A percentile compares a stretch with the other conserved stretches of the same genome.
Conservation (phyloP, 192 early-diverging fungal species). For the Gryganskiella cystojenkinii region DNA sequence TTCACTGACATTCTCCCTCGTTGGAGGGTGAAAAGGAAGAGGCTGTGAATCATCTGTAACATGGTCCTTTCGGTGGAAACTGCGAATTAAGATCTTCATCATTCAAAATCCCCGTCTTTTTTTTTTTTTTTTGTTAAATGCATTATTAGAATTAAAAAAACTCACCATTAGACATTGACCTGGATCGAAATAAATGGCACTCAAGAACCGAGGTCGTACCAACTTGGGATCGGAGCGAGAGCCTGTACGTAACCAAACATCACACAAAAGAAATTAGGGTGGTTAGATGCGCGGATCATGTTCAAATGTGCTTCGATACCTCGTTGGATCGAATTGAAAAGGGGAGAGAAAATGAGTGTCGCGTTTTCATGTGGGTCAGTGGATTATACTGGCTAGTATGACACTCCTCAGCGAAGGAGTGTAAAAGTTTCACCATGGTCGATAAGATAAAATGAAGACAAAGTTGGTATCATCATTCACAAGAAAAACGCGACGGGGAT, state of each 20-base stretch:
- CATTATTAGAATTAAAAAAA: too few relatives aligned
- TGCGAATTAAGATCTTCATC: conserved; percentile 54
- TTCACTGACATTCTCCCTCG: conserved; percentile 43
- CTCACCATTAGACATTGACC: too few relatives aligned
- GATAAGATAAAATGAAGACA: conserved; percentile 56
- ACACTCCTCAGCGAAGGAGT: conserved; percentile 58
- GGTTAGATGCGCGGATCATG: too few relatives aligned
- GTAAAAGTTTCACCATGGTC: conserved; percentile 52
- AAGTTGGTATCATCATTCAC: conserved; percentile 52
- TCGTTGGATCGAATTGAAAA: too few relatives aligned
- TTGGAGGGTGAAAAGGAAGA: conserved; percentile 26
- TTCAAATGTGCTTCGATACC: too few relatives aligned
- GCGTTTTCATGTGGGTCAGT: conserved; percentile 44
- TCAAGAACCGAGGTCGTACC: too few relatives aligned
- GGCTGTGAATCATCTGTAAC: conserved; percentile 38
- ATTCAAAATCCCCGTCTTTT: conserved; percentile 22
- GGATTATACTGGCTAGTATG: conserved; percentile 57
- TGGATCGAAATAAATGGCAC: too few relatives aligned
- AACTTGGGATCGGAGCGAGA: too few relatives aligned
- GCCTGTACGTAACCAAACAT: too few relatives aligned
- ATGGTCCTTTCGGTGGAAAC: conserved; percentile 56
- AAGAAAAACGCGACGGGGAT: background rate
- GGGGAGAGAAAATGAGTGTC: too few relatives aligned
- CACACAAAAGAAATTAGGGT: too few relatives aligned
- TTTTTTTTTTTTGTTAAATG: too few relatives aligned